Conservation (phyloP, 331 rosid species). For the Pyracantha coccinea region DNA sequence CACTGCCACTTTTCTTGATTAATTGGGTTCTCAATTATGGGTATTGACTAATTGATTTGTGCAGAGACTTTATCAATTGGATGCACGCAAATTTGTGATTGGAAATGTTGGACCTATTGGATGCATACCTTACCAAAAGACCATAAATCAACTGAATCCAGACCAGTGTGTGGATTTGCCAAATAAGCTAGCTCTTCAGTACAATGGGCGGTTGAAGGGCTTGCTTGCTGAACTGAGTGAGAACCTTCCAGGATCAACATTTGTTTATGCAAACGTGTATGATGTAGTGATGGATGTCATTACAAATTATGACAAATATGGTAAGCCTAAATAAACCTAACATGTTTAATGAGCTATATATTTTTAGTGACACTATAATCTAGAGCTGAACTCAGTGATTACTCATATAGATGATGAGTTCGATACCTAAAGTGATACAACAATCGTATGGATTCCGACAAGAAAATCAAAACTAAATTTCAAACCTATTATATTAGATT, state of each 20-base stretch:
- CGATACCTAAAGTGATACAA: no score
- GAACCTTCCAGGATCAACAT: constrained; percentile 66
- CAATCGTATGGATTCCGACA: no score
- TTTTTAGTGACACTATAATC: no score
- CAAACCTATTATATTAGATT: no score
- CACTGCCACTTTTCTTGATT: no score
- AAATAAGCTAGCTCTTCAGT: constrained; percentile 68
- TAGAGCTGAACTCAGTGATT: no score
- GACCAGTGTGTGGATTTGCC: constrained; percentile 82
- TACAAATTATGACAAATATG: constrained; percentile 49
- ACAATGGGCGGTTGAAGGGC: constrained; percentile 68
- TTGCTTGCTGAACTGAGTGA: constrained; percentile 55
- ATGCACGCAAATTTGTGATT: constrained; percentile 75
- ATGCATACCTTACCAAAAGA: constrained; percentile 87
- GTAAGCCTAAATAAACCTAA: constrained; percentile 15
- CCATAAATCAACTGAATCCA: constrained; percentile 60
- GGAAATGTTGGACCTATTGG: constrained; percentile 94
- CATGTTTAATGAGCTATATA: no score
- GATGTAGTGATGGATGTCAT: constrained; percentile 64
- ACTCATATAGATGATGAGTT: no score
- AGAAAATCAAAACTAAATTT: no score
- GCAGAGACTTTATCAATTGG: constrained; percentile 76
- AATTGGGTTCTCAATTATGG: neutral
- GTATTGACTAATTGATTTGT: neutral
- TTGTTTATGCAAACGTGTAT: constrained; percentile 72